These are phyloP conservation scores for Suillus weaverae DNA, from an alignment of 768 basidiomycete genomes.

Conservation along the genomic window DNA sequence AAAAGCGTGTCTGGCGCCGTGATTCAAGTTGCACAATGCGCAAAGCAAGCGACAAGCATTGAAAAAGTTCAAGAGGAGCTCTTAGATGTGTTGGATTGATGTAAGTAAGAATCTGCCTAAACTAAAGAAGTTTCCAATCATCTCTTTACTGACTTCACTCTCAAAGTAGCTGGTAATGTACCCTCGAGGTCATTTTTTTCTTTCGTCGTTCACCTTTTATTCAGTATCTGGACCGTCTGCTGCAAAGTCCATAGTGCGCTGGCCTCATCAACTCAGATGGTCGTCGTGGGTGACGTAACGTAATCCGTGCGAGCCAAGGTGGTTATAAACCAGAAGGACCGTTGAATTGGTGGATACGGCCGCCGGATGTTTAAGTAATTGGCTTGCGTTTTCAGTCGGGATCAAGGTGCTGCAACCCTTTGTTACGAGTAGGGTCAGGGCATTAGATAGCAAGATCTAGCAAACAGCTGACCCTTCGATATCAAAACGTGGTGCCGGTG, in stretches of 20 bases:
- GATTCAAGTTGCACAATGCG: slow-evolving; percentile 42
- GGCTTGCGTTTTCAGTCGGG: not conserved
- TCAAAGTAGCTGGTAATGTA: not conserved
- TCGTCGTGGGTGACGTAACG: too few relatives aligned
- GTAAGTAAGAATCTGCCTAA: not conserved
- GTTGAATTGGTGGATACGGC: not conserved
- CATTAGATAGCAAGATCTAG: not conserved
- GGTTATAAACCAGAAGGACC: not conserved
- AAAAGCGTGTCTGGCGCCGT: slow-evolving; percentile 56
- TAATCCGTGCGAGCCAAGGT: not conserved
- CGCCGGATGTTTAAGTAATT: not conserved
- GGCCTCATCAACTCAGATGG: not conserved
- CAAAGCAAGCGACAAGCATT: slow-evolving; percentile 52
- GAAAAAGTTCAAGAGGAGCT: slow-evolving; percentile 55
- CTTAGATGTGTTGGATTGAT: slow-evolving; percentile 44
- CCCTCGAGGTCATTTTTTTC: not conserved
- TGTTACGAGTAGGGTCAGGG: not conserved
- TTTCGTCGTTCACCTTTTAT: not conserved
- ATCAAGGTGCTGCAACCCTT: not conserved
- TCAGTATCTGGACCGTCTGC: not conserved
- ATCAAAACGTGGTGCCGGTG: not conserved
- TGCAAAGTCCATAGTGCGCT: too few relatives aligned
- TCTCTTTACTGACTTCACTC: not conserved
- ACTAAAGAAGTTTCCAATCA: not conserved
- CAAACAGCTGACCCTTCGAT: not conserved